Evolutionary conservation across 2,329 filamentous ascomycete species (phyloP), one percentile per base, ranked within the genome.

Genomic region (Decorospora gaudefroyi): DNA sequence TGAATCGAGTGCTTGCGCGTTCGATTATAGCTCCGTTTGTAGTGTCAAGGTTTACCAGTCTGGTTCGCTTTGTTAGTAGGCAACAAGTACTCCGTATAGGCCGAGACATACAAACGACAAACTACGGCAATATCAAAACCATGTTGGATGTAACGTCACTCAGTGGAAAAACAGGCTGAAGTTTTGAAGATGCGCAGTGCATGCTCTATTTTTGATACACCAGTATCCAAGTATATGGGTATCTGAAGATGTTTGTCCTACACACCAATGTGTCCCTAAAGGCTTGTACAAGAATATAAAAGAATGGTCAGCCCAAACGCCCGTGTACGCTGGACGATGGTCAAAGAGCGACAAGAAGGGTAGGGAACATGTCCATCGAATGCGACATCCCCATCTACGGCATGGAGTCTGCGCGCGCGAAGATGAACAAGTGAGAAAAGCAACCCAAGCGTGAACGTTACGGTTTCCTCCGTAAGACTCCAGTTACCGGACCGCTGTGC

Each of bases 301-400:
- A 30, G 37, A 34, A 40, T 26, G 19, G 27, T 51, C 40, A 17
- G 25, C n/a, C 37, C 32, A 37, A 31, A 42, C 13, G 25, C 34
- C 33, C 15, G 27, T 33, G 22, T 25, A 39, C 31, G 30, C 34
- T 31, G 28, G 23, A 22, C 13, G 9, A 13, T 37, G 37, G 41
- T 38, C 18, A 61, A 59, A 16, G 63, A 68, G 62, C 38, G 62
- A 67, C 63, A 64, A 59, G 55, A 62, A 67, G 41, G 45, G 33
- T 34, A 53, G 26, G 19, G 13, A 16, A 36, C 18, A 17, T 29
- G 12, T 16, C 34, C 26, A 49, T 36, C 27, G 28, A 27, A 51
- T n/a, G n/a, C n/a, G 33, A 28, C 38, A 53, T 44, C 51, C 56
- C 42, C 58, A 57, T 46, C 54, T 58, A 62, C 55, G 39, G 10